These are phyloP conservation scores for Wickerhamomyces canadensis DNA, from an alignment of 805 yeast species.

Conservation along the genomic window DNA sequence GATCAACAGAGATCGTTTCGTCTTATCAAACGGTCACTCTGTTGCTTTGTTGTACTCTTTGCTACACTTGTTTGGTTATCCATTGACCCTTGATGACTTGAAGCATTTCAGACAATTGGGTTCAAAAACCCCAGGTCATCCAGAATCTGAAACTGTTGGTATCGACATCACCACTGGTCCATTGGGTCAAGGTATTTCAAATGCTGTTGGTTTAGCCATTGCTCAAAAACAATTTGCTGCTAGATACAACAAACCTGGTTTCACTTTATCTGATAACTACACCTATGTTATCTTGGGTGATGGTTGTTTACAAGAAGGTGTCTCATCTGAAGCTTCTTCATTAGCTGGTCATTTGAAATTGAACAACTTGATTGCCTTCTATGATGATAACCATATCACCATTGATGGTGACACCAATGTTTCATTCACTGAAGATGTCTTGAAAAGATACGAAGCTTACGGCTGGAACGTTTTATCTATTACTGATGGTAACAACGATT, in stretches of 20 bases:
- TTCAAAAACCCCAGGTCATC: slow-evolving; percentile 97
- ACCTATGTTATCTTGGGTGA: slow-evolving; percentile 87
- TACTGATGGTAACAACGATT: slow-evolving; percentile 74
- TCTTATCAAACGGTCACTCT: slow-evolving; percentile 94
- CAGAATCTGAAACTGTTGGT: slow-evolving; percentile 89
- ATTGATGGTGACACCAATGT: slow-evolving; percentile 89
- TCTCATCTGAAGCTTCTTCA: slow-evolving; percentile 88
- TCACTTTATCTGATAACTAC: slow-evolving; percentile 64
- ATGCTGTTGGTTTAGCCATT: slow-evolving; percentile 94
- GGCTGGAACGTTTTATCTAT: slow-evolving; percentile 89
- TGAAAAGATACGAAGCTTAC: slow-evolving; percentile 79
- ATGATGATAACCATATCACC: slow-evolving; percentile 95
- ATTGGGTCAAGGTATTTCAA: slow-evolving; percentile 94
- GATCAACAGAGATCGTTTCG: slow-evolving; percentile 94
- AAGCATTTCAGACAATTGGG: slow-evolving; percentile 84
- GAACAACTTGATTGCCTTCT: slow-evolving; percentile 88
- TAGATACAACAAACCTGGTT: slow-evolving; percentile 85
- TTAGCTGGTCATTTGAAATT: slow-evolving; percentile 94
- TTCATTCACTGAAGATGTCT: slow-evolving; percentile 92
- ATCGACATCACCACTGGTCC: slow-evolving; percentile 98
- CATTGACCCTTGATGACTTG: slow-evolving; percentile 75
- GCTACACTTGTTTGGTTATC: slow-evolving; percentile 83
- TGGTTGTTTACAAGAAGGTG: slow-evolving; percentile 98
- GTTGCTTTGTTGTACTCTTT: slow-evolving; percentile 83
- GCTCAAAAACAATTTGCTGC: slow-evolving; percentile 93